phyloP scores from a whole-genome alignment of 176 grass and related monocot genomes.

The Zizania latifolia region DNA sequence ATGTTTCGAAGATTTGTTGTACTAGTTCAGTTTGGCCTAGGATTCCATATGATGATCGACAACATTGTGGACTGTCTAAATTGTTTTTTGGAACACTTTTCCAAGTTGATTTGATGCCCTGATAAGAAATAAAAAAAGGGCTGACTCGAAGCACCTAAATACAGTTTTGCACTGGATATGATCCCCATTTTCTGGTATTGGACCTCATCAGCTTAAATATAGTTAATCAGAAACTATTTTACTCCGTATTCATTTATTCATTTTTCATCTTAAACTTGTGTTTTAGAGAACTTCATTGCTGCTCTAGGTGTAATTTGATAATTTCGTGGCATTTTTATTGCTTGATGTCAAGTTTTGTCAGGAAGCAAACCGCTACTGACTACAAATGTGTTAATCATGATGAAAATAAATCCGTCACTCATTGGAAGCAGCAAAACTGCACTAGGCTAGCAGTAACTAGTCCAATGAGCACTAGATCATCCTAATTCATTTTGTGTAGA shows the following conservation, averaged over 20 bases:
- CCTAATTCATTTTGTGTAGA: background rate
- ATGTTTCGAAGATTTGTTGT: background rate
- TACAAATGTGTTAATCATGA: background rate
- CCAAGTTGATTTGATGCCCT: background rate
- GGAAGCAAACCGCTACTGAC: background rate
- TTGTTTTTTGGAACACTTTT: background rate
- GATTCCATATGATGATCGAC: background rate
- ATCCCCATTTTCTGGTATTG: too few relatives aligned
- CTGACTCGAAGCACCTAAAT: background rate
- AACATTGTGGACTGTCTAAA: background rate
- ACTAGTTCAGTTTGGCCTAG: background rate
- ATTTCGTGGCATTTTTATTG: background rate
- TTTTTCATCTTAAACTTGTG: too few relatives aligned
- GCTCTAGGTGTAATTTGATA: too few relatives aligned
- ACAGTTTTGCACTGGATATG: too few relatives aligned
- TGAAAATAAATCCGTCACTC: background rate
- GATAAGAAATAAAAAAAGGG: background rate
- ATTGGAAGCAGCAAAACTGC: background rate
- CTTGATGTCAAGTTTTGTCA: background rate
- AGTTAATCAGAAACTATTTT: too few relatives aligned
- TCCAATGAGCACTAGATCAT: background rate
- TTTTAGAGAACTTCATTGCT: too few relatives aligned
- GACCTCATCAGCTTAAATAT: too few relatives aligned
- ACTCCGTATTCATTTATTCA: too few relatives aligned
- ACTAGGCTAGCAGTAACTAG: background rate